A percentile compares a stretch with the other conserved stretches of the same genome.
Evolutionary conservation across 2,329 filamentous ascomycete genomes (phyloP).

Genomic region (Cadophora gregata): DNA sequence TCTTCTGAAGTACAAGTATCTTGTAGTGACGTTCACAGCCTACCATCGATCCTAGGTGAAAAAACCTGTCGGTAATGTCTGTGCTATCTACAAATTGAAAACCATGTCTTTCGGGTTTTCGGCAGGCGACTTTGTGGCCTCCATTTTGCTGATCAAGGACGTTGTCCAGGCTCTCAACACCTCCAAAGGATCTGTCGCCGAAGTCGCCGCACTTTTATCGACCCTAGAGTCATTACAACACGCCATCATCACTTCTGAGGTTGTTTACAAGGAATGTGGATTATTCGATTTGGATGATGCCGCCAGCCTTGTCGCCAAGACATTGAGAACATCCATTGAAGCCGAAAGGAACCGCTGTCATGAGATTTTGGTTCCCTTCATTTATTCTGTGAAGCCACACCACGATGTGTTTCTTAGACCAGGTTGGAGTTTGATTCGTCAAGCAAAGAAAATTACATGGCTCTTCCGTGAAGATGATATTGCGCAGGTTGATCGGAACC

Average conservation of each 20-base stretch:
- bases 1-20: too few relatives aligned
- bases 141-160: background rate
- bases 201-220: background rate
- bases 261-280: background rate
- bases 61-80: too few relatives aligned
- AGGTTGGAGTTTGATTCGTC: background rate
- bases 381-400: background rate
- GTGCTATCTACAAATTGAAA: background rate
- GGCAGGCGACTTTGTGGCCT: conserved; percentile 7
- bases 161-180: background rate
- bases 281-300: background rate
- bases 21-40: too few relatives aligned
- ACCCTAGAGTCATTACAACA: background rate
- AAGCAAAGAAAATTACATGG: conserved; percentile 3
- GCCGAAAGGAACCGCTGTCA: background rate
- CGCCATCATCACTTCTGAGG: background rate
- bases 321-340: background rate
- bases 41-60: too few relatives aligned
- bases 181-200: background rate
- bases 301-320: background rate
- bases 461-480: background rate
- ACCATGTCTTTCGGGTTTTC: conserved; percentile 7
- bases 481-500: background rate
- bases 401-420: background rate
- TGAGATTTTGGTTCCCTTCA: background rate